Conservation (phyloP, 305 asterid species). For the Fraxinus latifolia region DNA sequence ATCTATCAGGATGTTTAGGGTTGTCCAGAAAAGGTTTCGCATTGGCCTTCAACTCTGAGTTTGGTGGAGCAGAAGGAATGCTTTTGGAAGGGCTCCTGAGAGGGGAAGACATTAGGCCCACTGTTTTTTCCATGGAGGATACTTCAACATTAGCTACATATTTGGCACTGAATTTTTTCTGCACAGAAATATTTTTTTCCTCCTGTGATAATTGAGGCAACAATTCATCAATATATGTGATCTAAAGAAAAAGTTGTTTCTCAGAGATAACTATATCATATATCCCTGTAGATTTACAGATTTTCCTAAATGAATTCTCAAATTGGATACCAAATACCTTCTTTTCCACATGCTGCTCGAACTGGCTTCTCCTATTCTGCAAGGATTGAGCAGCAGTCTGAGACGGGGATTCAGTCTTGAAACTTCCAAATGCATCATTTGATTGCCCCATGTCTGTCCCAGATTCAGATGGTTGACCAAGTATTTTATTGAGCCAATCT, state of each 20-base stretch:
- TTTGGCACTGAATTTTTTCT: conserved; percentile 30
- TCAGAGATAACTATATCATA: not conserved
- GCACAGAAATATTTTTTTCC: conserved; percentile 23
- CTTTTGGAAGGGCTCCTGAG: conserved; percentile 53
- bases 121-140: conserved; percentile 27
- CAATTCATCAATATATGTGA: not conserved
- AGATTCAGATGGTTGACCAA: conserved; percentile 41
- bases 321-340: conserved; percentile 39
- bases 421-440: conserved; percentile 36
- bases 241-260: not conserved
- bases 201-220: conserved; percentile 42
- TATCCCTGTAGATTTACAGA: not conserved
- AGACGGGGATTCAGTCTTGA: conserved; percentile 32
- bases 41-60: conserved; percentile 36
- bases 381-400: conserved; percentile 30
- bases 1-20: conserved; percentile 39
- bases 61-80: conserved; percentile 23
- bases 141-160: conserved; percentile 28
- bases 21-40: conserved; percentile 38
- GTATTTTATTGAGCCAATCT: conserved; percentile 50
- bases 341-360: conserved; percentile 33
- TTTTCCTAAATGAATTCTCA: not conserved
- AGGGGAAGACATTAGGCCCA: conserved; percentile 27
- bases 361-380: conserved; percentile 38
- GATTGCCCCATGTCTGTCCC: conserved; percentile 33